A percentile compares a stretch with the other conserved stretches of the same genome.
phyloP scores from a whole-genome alignment of 208 protist genomes.

The Leishmania tarentolae region DNA sequence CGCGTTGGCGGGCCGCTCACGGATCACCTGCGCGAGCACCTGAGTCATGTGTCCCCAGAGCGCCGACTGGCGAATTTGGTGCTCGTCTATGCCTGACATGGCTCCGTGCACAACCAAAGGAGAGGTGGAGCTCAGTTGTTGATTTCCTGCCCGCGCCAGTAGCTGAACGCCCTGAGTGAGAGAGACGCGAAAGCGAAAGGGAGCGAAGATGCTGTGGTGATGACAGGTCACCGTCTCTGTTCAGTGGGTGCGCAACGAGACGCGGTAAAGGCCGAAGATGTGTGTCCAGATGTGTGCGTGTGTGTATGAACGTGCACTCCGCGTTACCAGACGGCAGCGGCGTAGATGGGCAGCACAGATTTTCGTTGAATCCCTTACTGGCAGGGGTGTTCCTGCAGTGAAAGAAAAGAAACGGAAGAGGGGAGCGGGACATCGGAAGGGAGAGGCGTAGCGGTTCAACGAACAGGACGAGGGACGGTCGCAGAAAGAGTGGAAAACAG shows the following conservation, averaged over 20 bases:
- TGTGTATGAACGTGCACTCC: background rate
- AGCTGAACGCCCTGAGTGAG: background rate
- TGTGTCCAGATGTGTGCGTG: background rate
- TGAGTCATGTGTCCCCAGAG: slow-evolving; percentile 89
- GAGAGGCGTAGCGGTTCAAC: background rate
- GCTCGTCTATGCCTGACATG: slow-evolving; percentile 60
- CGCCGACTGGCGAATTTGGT: slow-evolving; percentile 69
- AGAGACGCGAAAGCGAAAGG: background rate
- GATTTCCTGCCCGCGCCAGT: background rate
- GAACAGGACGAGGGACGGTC: background rate
- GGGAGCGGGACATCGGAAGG: background rate
- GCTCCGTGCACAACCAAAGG: background rate
- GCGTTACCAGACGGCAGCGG: background rate
- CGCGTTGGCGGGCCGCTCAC: slow-evolving; percentile 66
- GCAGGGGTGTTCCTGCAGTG: background rate
- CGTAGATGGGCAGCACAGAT: background rate
- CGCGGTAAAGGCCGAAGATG: background rate
- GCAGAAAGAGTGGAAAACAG: background rate
- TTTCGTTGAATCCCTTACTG: background rate
- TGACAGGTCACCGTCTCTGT: background rate
- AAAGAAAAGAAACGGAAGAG: background rate
- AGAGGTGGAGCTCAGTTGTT: background rate
- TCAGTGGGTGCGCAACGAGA: background rate
- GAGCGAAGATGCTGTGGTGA: too few relatives aligned
- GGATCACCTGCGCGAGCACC: slow-evolving; percentile 74